Evolutionary conservation across 768 basidiomycete species (phyloP).

Genomic region (Hirschioporus abietinus): DNA sequence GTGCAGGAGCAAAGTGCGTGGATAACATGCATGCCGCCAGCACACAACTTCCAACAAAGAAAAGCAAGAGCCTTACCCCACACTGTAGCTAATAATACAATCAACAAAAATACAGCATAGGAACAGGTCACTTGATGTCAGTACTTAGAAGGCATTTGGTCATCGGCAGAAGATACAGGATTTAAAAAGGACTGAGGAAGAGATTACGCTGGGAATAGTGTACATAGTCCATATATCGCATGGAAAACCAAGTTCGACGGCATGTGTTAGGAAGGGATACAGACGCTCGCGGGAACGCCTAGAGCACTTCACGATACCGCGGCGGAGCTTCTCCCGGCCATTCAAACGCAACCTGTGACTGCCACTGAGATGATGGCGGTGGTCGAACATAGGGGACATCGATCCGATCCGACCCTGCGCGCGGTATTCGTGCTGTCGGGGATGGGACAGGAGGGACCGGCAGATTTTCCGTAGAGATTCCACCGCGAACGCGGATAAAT

Average conservation of each 20-base stretch:
- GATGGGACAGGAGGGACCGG: not conserved
- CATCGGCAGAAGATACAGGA: not conserved
- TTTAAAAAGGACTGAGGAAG: not conserved
- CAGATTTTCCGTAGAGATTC: not conserved
- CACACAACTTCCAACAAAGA: no score
- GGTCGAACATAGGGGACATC: not conserved
- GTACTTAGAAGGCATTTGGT: not conserved
- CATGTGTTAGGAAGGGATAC: not conserved
- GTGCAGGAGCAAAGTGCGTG: no score
- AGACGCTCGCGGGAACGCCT: not conserved
- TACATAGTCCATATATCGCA: not conserved
- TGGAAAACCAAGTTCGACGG: not conserved
- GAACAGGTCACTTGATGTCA: not conserved
- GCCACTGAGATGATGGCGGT: not conserved
- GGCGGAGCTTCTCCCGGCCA: not conserved
- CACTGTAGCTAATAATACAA: not conserved
- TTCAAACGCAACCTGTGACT: not conserved
- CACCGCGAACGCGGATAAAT: not conserved
- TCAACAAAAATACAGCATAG: not conserved
- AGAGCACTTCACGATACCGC: not conserved
- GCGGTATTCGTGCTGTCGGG: not conserved
- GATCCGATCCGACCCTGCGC: not conserved
- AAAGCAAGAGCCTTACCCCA: not conserved
- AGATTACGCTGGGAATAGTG: not conserved
- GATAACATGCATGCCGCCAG: no score